A percentile compares a stretch with the other conserved stretches of the same genome.
phyloP scores from a whole-genome alignment of 2,329 filamentous ascomycete species.

The Ophiostoma perfectum region DNA sequence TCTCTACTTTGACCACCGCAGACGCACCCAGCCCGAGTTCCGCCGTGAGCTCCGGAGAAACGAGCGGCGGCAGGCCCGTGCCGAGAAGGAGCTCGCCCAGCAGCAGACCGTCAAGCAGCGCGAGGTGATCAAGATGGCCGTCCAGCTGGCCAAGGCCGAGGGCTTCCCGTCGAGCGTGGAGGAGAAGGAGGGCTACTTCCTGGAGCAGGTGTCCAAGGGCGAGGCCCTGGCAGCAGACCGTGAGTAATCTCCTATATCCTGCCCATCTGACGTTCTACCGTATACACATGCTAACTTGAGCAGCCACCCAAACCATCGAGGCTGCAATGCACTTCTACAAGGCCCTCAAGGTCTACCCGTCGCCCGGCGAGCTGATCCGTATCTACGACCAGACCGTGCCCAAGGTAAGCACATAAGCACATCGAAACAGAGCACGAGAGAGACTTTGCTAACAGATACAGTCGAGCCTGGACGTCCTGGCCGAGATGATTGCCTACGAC shows the following conservation, averaged over 20 bases:
- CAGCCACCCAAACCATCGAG: conserved; percentile 66
- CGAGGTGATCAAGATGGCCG: conserved; percentile 65
- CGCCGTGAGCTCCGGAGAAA: conserved; percentile 65
- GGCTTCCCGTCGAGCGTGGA: conserved; percentile 87
- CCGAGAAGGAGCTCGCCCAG: conserved; percentile 66
- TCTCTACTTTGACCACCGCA: conserved; percentile 63
- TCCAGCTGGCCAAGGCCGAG: conserved; percentile 79
- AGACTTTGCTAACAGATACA: conserved; percentile 35
- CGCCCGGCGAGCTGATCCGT: conserved; percentile 82
- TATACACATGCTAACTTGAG: not conserved
- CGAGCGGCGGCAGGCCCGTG: conserved; percentile 65
- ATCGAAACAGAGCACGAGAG: not conserved
- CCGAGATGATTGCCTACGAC: conserved; percentile 80
- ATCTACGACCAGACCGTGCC: conserved; percentile 99
- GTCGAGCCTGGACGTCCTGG: conserved; percentile 90
- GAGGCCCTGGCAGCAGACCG: conserved; percentile 79
- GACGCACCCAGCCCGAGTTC: conserved; percentile 60
- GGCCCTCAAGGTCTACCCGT: conserved; percentile 96
- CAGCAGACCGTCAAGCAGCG: conserved; percentile 61
- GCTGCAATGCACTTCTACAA: conserved; percentile 96
- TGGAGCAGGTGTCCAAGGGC: conserved; percentile 86
- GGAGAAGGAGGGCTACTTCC: conserved; percentile 94
- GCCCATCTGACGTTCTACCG: too few relatives aligned
- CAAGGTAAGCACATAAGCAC: conserved; percentile 56
- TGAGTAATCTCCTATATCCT: conserved; percentile 41